Percentiles rank a stretch among this genome's conserved stretches.
Evolutionary conservation across 2,329 filamentous ascomycete species (phyloP).

Genomic region (Aspergillus fischeri): DNA sequence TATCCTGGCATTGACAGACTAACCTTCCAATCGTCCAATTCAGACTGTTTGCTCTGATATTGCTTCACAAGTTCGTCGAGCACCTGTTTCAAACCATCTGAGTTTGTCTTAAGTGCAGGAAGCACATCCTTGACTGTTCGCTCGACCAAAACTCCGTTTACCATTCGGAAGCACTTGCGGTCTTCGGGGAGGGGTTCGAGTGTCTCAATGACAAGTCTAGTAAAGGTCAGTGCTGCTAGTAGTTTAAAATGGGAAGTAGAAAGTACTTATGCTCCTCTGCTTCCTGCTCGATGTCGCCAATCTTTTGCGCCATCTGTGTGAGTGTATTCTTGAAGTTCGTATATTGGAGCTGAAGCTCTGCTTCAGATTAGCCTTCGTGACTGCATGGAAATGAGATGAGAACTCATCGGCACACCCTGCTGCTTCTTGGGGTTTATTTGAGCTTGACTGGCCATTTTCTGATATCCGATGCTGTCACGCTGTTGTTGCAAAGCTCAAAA

Average conservation of each 20-base stretch:
- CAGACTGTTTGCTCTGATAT: constrained; percentile 90
- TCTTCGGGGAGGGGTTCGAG: constrained; percentile 75
- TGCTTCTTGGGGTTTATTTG: constrained; percentile 43
- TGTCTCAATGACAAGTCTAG: constrained; percentile 88
- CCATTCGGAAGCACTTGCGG: constrained; percentile 97
- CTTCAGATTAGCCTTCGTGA: constrained; percentile 8
- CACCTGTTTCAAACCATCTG: constrained; percentile 89
- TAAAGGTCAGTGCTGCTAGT: constrained; percentile 13
- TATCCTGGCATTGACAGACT: constrained; percentile 22
- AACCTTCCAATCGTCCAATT: constrained; percentile 99
- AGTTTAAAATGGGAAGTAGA: neutral
- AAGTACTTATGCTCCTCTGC: constrained; percentile 96
- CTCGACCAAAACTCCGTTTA: constrained; percentile 94
- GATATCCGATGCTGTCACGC: constrained; percentile 5
- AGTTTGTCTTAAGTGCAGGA: constrained; percentile 86
- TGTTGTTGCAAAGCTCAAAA: constrained; percentile 27
- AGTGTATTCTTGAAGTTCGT: constrained; percentile 63
- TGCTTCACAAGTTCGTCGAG: constrained; percentile 93
- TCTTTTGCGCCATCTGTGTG: constrained; percentile 91
- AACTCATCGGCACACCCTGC: constrained; percentile 37
- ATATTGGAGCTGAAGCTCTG: constrained; percentile 49
- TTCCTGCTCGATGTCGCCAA: constrained; percentile 96
- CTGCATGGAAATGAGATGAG: neutral
- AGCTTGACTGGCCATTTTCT: constrained; percentile 37
- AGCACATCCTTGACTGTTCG: constrained; percentile 89